Evolutionary conservation across 768 basidiomycete species (phyloP), one percentile per base, ranked within the genome.

Genomic region (Lactarius akahatsu): DNA sequence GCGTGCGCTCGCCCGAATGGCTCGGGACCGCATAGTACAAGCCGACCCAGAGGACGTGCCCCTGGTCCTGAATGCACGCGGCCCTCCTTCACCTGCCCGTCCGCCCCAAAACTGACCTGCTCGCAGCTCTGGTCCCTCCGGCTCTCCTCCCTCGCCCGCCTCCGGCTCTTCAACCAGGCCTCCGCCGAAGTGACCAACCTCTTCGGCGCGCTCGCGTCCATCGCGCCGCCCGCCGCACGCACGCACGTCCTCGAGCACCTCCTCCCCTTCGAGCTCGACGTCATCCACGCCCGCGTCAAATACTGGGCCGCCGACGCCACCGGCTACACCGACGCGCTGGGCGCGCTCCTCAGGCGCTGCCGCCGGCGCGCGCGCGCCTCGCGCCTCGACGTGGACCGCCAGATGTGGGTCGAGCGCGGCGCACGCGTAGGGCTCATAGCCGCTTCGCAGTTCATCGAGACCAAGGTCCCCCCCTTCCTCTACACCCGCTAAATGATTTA

Each of bases 161-260:
- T 94, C 55, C 86, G 92, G 56, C 83, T 94, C 57, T 92, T 89
- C 79, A 93, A 93, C 74, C 92, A 94, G 74, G 88, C 88, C n/a
- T 84, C 90, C 1, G 90, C 90, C 28, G 92, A 94, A 77, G 89
- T 89, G 74, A 87, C 84, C 11, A 92, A 92, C 76, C 82, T 94
- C 28, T 94, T 91, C 75, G 77, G 83, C 20, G 87, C 88, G 30
- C 83, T 94, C 56, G 82, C 85, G 67, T 79, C 81, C 36, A 82
- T 88, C 55, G 82, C 85, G 63, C 82, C 86, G 1, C 69, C 74
- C 0, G 78, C 84, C 18, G 77, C 85, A 1, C 87, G 85, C 26
- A 74, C 77, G 54, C 86, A 85, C 73, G 79, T 92, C 55, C 86
- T 89, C 69, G 84, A 85, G 59, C 78, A 80, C 63, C 57, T 89